These are phyloP conservation scores for Sporisorium reilianum DNA, from an alignment of 1,284 basidiomycete species.

Conservation along the genomic window DNA sequence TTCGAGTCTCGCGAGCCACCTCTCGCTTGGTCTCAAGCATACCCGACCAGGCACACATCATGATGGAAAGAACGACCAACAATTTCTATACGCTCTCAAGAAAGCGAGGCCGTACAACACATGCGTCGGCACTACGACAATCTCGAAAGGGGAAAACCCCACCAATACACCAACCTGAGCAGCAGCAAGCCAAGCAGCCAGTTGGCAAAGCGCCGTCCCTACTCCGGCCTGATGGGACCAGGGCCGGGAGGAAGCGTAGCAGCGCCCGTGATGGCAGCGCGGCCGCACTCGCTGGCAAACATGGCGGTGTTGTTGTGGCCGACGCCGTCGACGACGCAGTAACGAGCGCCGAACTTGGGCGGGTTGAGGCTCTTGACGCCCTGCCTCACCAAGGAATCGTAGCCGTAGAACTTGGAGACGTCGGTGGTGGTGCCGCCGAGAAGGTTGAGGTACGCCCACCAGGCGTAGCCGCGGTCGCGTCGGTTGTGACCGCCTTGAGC, in stretches of 20 bases:
- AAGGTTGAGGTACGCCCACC: conserved; percentile 57
- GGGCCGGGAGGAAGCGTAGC: conserved; percentile 17
- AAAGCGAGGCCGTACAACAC: no score
- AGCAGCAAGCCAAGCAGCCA: neutral
- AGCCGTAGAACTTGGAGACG: conserved; percentile 45
- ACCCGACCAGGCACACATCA: no score
- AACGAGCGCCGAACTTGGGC: conserved; percentile 16
- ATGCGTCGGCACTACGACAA: no score
- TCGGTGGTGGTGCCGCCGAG: conserved; percentile 50
- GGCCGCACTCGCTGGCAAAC: conserved; percentile 45
- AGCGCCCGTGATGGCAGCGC: conserved; percentile 32
- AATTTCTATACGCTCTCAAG: no score
- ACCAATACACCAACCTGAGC: neutral
- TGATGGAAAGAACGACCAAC: no score
- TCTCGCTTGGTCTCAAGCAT: no score
- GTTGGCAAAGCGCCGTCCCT: neutral
- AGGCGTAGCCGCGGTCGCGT: conserved; percentile 57
- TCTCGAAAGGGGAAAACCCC: neutral
- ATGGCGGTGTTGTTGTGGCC: conserved; percentile 32
- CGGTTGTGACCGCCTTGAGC: conserved; percentile 55
- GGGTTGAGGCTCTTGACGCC: conserved; percentile 12
- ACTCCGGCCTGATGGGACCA: conserved; percentile 17
- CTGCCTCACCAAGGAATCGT: conserved; percentile 9
- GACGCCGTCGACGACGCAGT: conserved; percentile 30
- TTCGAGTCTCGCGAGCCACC: no score